Evolutionary conservation across 352 stramenopile species (phyloP).

Genomic region (Blastocystis sp.): DNA sequence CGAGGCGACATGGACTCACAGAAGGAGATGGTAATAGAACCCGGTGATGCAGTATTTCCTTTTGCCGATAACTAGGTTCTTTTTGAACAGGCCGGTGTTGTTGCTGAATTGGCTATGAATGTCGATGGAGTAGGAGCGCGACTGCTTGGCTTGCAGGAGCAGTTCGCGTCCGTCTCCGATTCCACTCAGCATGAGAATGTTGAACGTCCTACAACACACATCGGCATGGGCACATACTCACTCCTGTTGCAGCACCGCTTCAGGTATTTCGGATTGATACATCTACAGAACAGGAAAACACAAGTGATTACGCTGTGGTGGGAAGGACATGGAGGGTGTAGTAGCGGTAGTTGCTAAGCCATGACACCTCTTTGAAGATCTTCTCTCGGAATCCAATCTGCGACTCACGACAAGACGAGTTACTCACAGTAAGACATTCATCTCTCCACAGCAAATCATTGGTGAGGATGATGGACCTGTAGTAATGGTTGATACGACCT

Average conservation of each 20-base stretch:
- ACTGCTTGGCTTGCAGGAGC: slow-evolving; percentile 6
- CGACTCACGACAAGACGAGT: neutral
- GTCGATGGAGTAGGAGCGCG: slow-evolving; percentile 23
- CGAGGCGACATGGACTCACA: neutral
- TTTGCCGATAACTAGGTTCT: neutral
- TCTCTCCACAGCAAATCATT: slow-evolving; percentile 26
- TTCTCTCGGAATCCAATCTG: slow-evolving; percentile 55
- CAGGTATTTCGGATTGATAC: slow-evolving; percentile 3
- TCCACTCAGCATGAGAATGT: slow-evolving; percentile 40
- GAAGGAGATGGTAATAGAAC: slow-evolving; percentile 60
- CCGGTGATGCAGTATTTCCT: slow-evolving; percentile 10
- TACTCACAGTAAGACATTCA: slow-evolving; percentile 8
- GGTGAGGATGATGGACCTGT: neutral
- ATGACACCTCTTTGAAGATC: slow-evolving; percentile 59
- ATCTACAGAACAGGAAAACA: neutral
- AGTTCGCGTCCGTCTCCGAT: slow-evolving; percentile 32
- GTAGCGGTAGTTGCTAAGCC: slow-evolving; percentile 65
- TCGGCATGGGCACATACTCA: neutral
- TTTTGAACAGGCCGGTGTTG: slow-evolving; percentile 34
- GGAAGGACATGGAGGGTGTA: slow-evolving; percentile 41
- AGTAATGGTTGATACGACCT: slow-evolving; percentile 3
- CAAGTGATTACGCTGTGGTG: neutral
- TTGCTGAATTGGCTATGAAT: slow-evolving; percentile 65
- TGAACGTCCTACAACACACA: slow-evolving; percentile 5
- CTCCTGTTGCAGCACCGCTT: slow-evolving; percentile 37